Evolutionary conservation across 1,284 basidiomycete species (phyloP).

Genomic region (Ceratobasidium sp.): DNA sequence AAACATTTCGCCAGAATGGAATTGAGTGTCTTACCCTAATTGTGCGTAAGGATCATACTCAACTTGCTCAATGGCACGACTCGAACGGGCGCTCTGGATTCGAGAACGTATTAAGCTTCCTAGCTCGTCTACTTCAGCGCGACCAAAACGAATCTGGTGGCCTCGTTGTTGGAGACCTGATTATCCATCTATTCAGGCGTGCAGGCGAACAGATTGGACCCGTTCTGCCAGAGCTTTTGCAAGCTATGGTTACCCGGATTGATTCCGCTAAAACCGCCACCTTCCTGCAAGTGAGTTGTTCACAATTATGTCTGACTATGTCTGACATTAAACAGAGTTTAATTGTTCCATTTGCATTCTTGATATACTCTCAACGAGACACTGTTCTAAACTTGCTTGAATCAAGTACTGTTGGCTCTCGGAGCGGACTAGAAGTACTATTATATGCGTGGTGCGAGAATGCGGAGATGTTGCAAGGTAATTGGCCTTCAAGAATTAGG

Average conservation of each 20-base stretch:
- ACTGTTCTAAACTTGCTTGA: slow-evolving; percentile 79
- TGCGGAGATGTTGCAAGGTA: slow-evolving; percentile 91
- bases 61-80: slow-evolving; percentile 79
- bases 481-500: slow-evolving; percentile 86
- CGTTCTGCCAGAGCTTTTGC: slow-evolving; percentile 84
- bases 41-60: slow-evolving; percentile 84
- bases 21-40: slow-evolving; percentile 82
- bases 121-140: slow-evolving; percentile 71
- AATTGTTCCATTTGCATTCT: slow-evolving; percentile 90
- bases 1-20: slow-evolving; percentile 69
- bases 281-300: slow-evolving; percentile 74
- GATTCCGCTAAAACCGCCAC: slow-evolving; percentile 83
- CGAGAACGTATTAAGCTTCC: slow-evolving; percentile 71
- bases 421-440: slow-evolving; percentile 78
- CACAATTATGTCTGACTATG: background rate
- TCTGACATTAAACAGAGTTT: slow-evolving; percentile 64
- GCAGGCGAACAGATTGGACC: slow-evolving; percentile 79
- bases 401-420: slow-evolving; percentile 62
- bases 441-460: slow-evolving; percentile 93
- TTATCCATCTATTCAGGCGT: slow-evolving; percentile 87
- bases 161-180: slow-evolving; percentile 90
- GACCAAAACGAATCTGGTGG: slow-evolving; percentile 87
- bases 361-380: slow-evolving; percentile 84
- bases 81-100: slow-evolving; percentile 73
- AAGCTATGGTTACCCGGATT: slow-evolving; percentile 84